A percentile compares a stretch with the other conserved stretches of the same genome.
phyloP scores from a whole-genome alignment of 2,329 filamentous ascomycete genomes.

The Coniochaeta hoffmannii region DNA sequence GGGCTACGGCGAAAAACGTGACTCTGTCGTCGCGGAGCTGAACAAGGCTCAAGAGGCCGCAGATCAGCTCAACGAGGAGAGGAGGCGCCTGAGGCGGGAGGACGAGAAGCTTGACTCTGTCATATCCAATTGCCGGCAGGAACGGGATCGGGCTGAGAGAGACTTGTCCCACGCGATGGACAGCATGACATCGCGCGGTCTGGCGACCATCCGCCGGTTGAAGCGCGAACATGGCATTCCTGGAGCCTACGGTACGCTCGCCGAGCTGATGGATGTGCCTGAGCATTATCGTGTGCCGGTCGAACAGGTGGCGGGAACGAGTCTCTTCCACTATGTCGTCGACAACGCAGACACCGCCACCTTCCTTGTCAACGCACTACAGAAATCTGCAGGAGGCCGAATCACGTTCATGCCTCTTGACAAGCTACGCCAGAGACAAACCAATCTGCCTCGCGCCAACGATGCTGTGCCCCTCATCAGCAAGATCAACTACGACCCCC shows the following conservation, averaged over 20 bases:
- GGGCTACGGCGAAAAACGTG: conserved; percentile 68
- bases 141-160: conserved; percentile 70
- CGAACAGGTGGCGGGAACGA: conserved; percentile 86
- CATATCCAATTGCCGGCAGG: conserved; percentile 65
- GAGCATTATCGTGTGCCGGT: conserved; percentile 83
- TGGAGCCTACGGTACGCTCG: conserved; percentile 86
- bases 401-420: conserved; percentile 94
- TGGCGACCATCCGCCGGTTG: conserved; percentile 79
- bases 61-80: conserved; percentile 75
- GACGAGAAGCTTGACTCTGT: conserved; percentile 80
- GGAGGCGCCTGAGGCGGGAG: conserved; percentile 81
- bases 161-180: conserved; percentile 83
- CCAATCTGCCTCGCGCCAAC: conserved; percentile 75
- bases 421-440: conserved; percentile 61
- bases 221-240: conserved; percentile 72
- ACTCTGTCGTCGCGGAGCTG: conserved; percentile 64
- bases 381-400: conserved; percentile 72
- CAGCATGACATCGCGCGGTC: conserved; percentile 73
- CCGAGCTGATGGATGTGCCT: conserved; percentile 82
- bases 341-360: conserved; percentile 86
- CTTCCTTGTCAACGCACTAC: conserved; percentile 69
- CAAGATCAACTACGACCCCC: conserved; percentile 71
- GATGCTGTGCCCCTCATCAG: conserved; percentile 83
- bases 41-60: conserved; percentile 70
- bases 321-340: conserved; percentile 92